Percentiles rank a stretch among this genome's conserved stretches.
These are phyloP conservation scores for Ceratobasidium sp. DNA, from an alignment of 1,284 basidiomycete genomes.

Conservation along the genomic window DNA sequence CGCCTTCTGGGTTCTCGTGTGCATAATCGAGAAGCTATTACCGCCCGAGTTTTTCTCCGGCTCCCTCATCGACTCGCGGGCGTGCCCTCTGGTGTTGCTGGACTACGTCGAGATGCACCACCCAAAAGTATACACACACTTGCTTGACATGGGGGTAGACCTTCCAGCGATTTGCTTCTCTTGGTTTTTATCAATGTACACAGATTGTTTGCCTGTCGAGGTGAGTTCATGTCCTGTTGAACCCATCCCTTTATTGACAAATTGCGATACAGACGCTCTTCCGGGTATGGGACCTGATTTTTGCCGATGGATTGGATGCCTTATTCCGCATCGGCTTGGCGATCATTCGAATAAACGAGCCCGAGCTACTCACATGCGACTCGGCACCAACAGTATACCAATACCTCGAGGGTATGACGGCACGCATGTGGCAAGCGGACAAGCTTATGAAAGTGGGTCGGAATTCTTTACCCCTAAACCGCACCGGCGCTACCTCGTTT, in stretches of 20 bases:
- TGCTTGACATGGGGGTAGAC: constrained; percentile 84
- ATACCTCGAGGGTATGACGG: constrained; percentile 83
- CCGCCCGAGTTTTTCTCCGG: constrained; percentile 86
- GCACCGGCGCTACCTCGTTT: neutral
- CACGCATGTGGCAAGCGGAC: constrained; percentile 90
- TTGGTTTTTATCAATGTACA: constrained; percentile 97
- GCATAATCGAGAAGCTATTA: constrained; percentile 85
- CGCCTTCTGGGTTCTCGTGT: constrained; percentile 94
- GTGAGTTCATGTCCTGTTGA: constrained; percentile 53
- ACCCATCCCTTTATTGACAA: neutral
- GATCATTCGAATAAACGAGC: constrained; percentile 83
- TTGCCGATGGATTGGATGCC: constrained; percentile 91
- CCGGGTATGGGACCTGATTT: constrained; percentile 93
- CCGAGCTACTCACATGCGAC: constrained; percentile 79
- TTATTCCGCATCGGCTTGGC: constrained; percentile 90
- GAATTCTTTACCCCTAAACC: constrained; percentile 7
- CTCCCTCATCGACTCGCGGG: constrained; percentile 84
- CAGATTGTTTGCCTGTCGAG: constrained; percentile 95
- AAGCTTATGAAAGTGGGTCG: constrained; percentile 78
- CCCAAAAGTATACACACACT: constrained; percentile 78
- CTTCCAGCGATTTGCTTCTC: constrained; percentile 95
- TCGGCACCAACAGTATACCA: constrained; percentile 88
- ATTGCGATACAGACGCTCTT: constrained; percentile 70
- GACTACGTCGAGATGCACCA: constrained; percentile 82
- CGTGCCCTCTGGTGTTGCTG: constrained; percentile 89